phyloP scores from a whole-genome alignment of 768 basidiomycete species.

The Suillus subaureus region DNA sequence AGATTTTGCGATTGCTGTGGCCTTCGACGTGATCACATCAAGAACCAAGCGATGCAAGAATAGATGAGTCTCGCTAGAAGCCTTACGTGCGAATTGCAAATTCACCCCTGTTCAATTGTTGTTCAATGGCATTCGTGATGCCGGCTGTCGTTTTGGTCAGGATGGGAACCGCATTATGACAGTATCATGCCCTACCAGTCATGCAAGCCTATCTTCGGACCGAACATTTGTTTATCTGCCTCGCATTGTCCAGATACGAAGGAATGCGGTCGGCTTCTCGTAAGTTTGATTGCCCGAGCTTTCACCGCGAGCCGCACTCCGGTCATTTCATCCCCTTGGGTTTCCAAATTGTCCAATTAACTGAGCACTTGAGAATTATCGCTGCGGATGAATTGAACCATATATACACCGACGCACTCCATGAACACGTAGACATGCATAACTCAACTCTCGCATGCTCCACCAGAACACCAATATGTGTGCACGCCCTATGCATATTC shows the following conservation, averaged over 20 bases:
- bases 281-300: neutral
- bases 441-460: neutral
- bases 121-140: neutral
- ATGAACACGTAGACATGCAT: neutral
- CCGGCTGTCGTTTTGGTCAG: neutral
- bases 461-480: neutral
- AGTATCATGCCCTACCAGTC: neutral
- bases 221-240: neutral
- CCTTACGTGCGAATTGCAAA: neutral
- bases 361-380: neutral
- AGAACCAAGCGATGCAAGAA: neutral
- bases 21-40: neutral
- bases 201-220: neutral
- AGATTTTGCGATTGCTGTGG: neutral
- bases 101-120: neutral
- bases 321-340: neutral
- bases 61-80: neutral
- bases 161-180: neutral
- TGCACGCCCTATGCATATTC: neutral
- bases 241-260: neutral
- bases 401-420: neutral
- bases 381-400: neutral
- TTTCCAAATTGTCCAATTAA: neutral
- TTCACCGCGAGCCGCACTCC: slow-evolving; percentile 1
- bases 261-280: neutral